phyloP scores from a whole-genome alignment of 495 filamentous ascomycete genomes.

The Aspergillus campestris region DNA sequence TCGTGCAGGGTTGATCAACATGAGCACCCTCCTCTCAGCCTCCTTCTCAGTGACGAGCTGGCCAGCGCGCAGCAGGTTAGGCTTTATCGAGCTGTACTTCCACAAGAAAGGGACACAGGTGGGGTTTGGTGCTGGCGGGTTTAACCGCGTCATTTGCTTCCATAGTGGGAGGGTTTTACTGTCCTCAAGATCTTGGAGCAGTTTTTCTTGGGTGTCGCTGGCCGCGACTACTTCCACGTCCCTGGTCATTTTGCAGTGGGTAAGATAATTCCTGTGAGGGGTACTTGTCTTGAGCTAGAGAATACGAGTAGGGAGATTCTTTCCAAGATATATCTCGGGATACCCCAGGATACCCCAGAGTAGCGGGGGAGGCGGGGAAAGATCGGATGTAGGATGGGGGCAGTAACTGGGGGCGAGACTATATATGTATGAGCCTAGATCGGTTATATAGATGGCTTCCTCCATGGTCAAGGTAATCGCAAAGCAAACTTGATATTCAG shows the following conservation, averaged over 20 bases:
- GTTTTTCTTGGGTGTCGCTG: slow-evolving; percentile 14
- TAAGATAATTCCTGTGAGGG: neutral
- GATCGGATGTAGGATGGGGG: neutral
- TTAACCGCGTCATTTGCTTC: slow-evolving; percentile 38
- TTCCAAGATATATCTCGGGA: too few species aligned
- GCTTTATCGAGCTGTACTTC: slow-evolving; percentile 32
- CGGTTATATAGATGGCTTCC: too few species aligned
- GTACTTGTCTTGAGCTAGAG: neutral
- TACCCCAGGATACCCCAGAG: too few species aligned
- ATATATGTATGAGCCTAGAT: too few species aligned
- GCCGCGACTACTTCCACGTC: neutral
- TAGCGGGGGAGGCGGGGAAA: neutral
- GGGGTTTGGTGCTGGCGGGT: slow-evolving; percentile 37
- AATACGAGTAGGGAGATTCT: too few species aligned
- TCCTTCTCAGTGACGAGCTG: slow-evolving; percentile 33
- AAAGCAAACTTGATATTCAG: too few species aligned
- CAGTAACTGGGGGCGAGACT: too few species aligned
- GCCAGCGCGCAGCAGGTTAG: slow-evolving; percentile 31
- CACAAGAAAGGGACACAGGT: slow-evolving; percentile 28
- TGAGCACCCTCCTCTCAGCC: slow-evolving; percentile 39
- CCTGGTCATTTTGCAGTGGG: neutral
- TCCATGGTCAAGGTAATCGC: too few species aligned
- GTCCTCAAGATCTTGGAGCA: slow-evolving; percentile 15
- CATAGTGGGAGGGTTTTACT: slow-evolving; percentile 27
- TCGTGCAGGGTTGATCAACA: slow-evolving; percentile 39